Conservation (phyloP, 192 early-diverging fungal genomes). For the Coemansia sp. region DNA sequence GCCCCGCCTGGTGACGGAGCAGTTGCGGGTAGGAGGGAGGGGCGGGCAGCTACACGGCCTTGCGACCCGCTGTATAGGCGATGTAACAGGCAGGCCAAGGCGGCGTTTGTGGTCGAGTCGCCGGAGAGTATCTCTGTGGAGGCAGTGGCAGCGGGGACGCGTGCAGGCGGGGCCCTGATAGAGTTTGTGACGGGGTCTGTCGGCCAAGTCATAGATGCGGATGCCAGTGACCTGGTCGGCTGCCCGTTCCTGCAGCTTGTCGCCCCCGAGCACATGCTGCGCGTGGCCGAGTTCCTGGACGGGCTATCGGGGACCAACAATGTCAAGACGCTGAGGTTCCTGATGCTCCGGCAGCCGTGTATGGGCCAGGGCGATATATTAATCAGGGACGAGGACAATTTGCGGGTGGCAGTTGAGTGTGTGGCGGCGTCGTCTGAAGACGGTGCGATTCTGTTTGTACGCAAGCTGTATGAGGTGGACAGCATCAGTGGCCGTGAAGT, state of each 20-base stretch:
- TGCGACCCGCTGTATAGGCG: too few relatives aligned
- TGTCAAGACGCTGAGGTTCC: neutral
- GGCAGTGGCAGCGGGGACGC: neutral
- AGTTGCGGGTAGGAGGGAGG: too few relatives aligned
- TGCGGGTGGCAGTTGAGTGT: too few relatives aligned
- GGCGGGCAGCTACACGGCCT: too few relatives aligned
- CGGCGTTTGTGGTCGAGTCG: constrained; percentile 3
- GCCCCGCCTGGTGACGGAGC: too few relatives aligned
- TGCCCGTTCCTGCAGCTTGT: constrained; percentile 11
- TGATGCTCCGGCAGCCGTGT: neutral
- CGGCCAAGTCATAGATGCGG: constrained; percentile 1
- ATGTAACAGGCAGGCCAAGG: neutral
- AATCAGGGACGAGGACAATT: neutral
- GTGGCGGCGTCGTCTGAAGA: too few relatives aligned
- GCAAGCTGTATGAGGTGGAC: too few relatives aligned
- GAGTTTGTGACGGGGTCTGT: constrained; percentile 1
- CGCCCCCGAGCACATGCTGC: constrained; percentile 6
- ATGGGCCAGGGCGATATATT: neutral
- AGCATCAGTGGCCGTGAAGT: too few relatives aligned
- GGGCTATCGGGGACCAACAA: neutral
- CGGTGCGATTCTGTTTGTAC: too few relatives aligned
- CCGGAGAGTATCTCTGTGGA: neutral
- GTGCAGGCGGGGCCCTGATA: neutral
- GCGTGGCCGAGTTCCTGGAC: constrained; percentile 5
- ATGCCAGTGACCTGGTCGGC: constrained; percentile 10